Base-by-base conservation (phyloP, 495 filamentous ascomycete species). In the Neurospora terricola region DNA sequence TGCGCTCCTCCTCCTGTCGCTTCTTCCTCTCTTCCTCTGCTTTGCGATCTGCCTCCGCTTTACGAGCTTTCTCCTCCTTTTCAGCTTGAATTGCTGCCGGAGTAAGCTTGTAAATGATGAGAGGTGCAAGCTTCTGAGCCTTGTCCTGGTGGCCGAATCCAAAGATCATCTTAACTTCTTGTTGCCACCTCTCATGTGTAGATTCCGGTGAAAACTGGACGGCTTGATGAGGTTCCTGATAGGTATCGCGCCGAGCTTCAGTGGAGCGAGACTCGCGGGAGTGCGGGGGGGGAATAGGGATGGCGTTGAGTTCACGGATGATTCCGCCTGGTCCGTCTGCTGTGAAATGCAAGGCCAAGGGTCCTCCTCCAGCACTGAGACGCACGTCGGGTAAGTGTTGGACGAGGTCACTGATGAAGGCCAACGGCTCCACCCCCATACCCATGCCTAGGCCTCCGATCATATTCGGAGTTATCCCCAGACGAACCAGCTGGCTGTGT, bases 121-220 rank as follows among this genome's bases (percentile, higher is more conserved):
- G 87, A 76, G 75, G 77, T 73, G 92, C 82, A 5, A 97, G 85
- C 73, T 89, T 90, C 72, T 85, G 82, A n/a, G 90, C 88, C 77
- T 92, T 94, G 38, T 96, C 94, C 9, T 87, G 77, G 70, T 91
- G 87, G 27, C 82, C 85, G 48, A 80, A 81, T 69, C 91, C 91
- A 80, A 94, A 98, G 1, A 98, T 84, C 80, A 98, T 88, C 73
- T 91, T 90, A 14, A 94, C 92, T 82, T 98, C 96, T 76, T 97
- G 93, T 76, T 92, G 90, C 94, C 96, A 99, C 62, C 96, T 90
- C 48, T 85, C 83, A 48, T 82, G 83, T 12, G 95, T 98, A 3
- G 87, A 83, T 39, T 88, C 87, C 21, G 92, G 86, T 30, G 85
- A 83, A 81, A 97, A 97, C 42, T 88, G 84, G 16, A 93, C 89